Evolutionary conservation across 2,329 filamentous ascomycete genomes (phyloP), one percentile per base, ranked within the genome.

Genomic region (Aureobasidium sp.): DNA sequence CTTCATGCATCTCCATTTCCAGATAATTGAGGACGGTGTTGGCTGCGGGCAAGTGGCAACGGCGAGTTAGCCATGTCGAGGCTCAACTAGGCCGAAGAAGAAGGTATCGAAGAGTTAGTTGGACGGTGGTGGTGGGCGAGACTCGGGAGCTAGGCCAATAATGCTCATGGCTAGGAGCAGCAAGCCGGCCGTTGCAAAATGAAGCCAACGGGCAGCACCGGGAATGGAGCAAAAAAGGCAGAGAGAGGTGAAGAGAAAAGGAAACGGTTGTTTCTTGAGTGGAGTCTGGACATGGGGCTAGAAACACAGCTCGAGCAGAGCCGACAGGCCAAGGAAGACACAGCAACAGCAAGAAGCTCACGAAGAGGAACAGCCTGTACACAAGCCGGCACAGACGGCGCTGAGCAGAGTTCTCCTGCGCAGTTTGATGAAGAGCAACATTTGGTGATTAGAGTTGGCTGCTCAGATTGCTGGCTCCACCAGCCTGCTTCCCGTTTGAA

Each of bases 81-180:
- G 57, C 44, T 42, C 34, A 59, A 36, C 45, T 49, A 42, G 29
- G 32, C 54, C 54, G 5, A 50, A 59, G 44, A 32, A 50, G 45
- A 49, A 50, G 45, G 16, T 13, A n/a, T 16, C 30, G 34, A 30
- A 34, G 41, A 7, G 32, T 42, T 27, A 34, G 42, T 13, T 48
- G 32, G 41, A 30, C 42, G 25, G 32, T 37, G 30, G 21, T n/a
- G 36, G n/a, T 45, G 57, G 57, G 57, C 57, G 44, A 59, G 57
- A 50, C 57, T 50, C 57, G 57, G 57, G 45, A 59, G 45, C 57
- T 59, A 59, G n/a, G 45, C 45, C 57, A 59, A 59, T 50, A 59
- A 59, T 59, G 57, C 54, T 47, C 41, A 34, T 11, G 39, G 39
- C 53, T 36, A 44, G 29, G 36, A 27, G 53, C 53, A 39, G 42